phyloP scores from a whole-genome alignment of 768 basidiomycete genomes.

The Dictyophora rubrovolvata region DNA sequence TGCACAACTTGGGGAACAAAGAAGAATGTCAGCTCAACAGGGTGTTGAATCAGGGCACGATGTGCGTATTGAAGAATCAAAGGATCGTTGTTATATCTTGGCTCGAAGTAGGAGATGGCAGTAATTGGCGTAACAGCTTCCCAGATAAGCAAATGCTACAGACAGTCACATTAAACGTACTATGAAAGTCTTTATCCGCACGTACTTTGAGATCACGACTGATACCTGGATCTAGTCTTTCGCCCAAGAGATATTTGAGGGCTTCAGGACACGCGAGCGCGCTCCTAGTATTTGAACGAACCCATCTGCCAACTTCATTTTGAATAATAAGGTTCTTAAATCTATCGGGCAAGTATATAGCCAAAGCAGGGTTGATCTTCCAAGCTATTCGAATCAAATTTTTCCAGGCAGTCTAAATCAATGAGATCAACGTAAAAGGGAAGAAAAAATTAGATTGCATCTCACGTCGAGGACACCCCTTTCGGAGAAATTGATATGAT shows the following conservation, averaged over 20 bases:
- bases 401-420: conserved; percentile 40
- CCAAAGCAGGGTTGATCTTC: conserved; percentile 75
- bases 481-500: conserved; percentile 48
- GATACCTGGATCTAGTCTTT: conserved; percentile 45
- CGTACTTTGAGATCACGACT: conserved; percentile 68
- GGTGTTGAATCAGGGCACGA: conserved; percentile 88
- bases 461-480: conserved; percentile 54
- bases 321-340: conserved; percentile 62
- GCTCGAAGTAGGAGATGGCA: conserved; percentile 78
- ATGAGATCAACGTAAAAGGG: not conserved
- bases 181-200: not conserved
- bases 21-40: conserved; percentile 93
- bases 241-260: conserved; percentile 67
- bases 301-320: conserved; percentile 64
- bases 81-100: conserved; percentile 73
- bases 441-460: not conserved
- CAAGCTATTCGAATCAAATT: conserved; percentile 63
- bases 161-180: conserved; percentile 3
- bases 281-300: conserved; percentile 59
- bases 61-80: conserved; percentile 92
- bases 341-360: conserved; percentile 76
- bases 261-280: conserved; percentile 76
- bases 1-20: conserved; percentile 99
- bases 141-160: conserved; percentile 81
- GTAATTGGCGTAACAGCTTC: conserved; percentile 76